Evolutionary conservation across 257 asterid species (phyloP), one percentile per base, ranked within the genome.

Genomic region (Ballota nigra): DNA sequence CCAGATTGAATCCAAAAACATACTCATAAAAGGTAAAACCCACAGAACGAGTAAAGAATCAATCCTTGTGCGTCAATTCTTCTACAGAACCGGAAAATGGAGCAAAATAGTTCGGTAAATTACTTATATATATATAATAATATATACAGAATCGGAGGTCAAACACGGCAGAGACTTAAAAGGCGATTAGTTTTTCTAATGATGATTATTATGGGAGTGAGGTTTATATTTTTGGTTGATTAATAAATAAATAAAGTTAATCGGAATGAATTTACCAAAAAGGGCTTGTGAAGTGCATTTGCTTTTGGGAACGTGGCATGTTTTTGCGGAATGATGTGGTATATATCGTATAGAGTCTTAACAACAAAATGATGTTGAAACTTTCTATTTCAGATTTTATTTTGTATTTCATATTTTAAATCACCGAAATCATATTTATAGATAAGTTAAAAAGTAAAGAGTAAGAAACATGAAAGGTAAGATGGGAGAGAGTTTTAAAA

Each of bases 151-250:
- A 78, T 75, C 76, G 73, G 84, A 86, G 86, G 92, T 89, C 90
- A 86, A 81, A 89, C 95, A 86, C 95, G 95, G 90, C 96, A 82
- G 82, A 77, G 92, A 86, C 90, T 83, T 20, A n/a, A 74, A 45
- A 65, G 71, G 74, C 40, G 61, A 71, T 72, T 81, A 70, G 58
- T 62, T 66, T 71, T 31, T 6, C 9, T 24, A 61, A 73, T 73
- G 73, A 73, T 75, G 84, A 70, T 77, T 69, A 66, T 69, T 66
- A 71, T 70, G 70, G 74, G 70, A 74, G 60, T 74, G 77, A 56
- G 65, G 61, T 49, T 66, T 75, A 63, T 31, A 58, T 18, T 8
- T 22, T 47, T 15, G 0, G 16, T 13, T 56, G 20, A 45, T 15
- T 62, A 69, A 26, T 4, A 64, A n/a, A 23, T 40, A 23, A 45